phyloP scores from a whole-genome alignment of 2,329 filamentous ascomycete genomes.

The Calonectria ilicicola region DNA sequence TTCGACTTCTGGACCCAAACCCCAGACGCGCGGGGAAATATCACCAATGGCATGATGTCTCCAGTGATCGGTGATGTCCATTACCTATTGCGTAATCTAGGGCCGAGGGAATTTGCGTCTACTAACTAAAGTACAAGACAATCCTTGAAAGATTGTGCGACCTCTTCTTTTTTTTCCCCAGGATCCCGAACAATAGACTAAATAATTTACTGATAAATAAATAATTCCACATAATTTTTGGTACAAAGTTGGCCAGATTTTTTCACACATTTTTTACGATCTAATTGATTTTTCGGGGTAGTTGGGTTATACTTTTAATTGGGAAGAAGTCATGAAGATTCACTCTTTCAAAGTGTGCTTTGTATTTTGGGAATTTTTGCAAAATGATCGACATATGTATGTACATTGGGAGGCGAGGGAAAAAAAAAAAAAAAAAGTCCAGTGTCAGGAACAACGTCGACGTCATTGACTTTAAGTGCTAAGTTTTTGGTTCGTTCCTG shows the following conservation, averaged over 20 bases:
- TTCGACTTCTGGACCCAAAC: constrained; percentile 12
- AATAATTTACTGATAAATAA: too few species aligned
- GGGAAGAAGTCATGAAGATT: too few species aligned
- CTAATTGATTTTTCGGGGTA: too few species aligned
- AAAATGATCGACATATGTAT: background rate
- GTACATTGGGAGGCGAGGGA: background rate
- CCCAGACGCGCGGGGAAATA: constrained; percentile 36
- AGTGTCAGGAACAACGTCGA: constrained; percentile 27
- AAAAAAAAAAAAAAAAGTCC: constrained; percentile 20
- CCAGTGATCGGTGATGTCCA: background rate
- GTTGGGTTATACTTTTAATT: too few species aligned
- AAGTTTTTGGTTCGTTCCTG: constrained; percentile 5
- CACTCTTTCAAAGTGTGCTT: too few species aligned
- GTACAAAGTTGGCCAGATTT: too few species aligned
- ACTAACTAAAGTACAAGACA: background rate
- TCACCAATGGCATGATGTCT: constrained; percentile 34
- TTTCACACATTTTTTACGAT: too few species aligned
- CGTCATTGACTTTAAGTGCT: constrained; percentile 34
- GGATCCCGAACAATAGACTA: too few species aligned
- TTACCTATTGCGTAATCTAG: background rate
- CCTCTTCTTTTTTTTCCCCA: too few species aligned
- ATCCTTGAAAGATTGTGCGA: too few species aligned
- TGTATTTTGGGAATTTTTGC: background rate
- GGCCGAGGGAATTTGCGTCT: background rate
- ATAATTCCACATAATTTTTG: too few species aligned